Evolutionary conservation across 1,139 yeast genomes (phyloP).

Genomic region (Suhomyces bokatorum): DNA sequence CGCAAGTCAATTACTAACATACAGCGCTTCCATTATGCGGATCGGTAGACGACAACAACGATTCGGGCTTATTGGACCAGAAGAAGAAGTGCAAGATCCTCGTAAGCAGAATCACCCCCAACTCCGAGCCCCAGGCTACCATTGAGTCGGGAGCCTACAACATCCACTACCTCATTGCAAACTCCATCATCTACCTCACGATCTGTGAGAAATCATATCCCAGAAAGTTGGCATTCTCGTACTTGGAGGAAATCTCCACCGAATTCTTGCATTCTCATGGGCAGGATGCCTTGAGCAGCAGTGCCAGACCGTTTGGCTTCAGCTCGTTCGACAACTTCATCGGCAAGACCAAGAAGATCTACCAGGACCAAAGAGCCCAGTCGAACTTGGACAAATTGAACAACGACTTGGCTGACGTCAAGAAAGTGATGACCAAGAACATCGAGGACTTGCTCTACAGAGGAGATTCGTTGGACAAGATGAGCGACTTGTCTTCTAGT

Average conservation of each 20-base stretch:
- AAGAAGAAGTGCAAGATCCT: constrained; percentile 83
- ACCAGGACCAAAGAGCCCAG: constrained; percentile 90
- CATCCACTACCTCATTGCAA: constrained; percentile 70
- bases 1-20: constrained; percentile 16
- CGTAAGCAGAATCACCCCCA: constrained; percentile 72
- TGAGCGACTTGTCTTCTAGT: constrained; percentile 84
- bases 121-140: constrained; percentile 84
- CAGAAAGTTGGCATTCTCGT: constrained; percentile 84
- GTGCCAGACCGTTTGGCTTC: constrained; percentile 85
- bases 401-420: constrained; percentile 88
- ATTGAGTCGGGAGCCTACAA: constrained; percentile 75
- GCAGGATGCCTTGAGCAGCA: constrained; percentile 58
- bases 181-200: constrained; percentile 71
- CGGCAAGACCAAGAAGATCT: constrained; percentile 82
- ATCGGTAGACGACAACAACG: constrained; percentile 82
- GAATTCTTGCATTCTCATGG: constrained; percentile 86
- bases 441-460: constrained; percentile 92
- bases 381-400: constrained; percentile 83
- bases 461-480: constrained; percentile 90
- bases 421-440: constrained; percentile 92
- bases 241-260: constrained; percentile 73
- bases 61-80: constrained; percentile 61
- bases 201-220: constrained; percentile 82
- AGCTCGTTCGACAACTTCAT: constrained; percentile 82
- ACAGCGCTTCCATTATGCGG: constrained; percentile 85